Conservation (phyloP, 2,329 filamentous ascomycete genomes). For the Penicillium freii region DNA sequence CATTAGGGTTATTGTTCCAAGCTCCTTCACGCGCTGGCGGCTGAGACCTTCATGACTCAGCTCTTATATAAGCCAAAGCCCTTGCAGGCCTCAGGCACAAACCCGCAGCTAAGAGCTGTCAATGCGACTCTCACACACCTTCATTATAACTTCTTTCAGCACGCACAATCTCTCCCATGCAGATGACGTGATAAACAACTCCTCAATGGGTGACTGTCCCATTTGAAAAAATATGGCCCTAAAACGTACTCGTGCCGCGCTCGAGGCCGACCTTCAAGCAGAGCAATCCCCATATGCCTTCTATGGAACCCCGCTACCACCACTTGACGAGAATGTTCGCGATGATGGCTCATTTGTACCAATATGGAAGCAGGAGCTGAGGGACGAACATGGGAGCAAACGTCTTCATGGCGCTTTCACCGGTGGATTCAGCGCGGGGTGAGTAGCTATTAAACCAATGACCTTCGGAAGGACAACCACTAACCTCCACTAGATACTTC, state of each 20-base stretch:
- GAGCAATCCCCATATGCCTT: constrained; percentile 71
- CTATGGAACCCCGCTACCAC: constrained; percentile 82
- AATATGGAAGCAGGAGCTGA: constrained; percentile 97
- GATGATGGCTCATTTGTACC: constrained; percentile 93
- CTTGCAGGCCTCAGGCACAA: not conserved
- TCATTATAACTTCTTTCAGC: not conserved
- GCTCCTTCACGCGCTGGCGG: no score
- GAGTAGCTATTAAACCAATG: constrained; percentile 37
- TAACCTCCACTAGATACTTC: constrained; percentile 70
- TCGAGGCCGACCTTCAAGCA: constrained; percentile 69
- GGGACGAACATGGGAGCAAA: constrained; percentile 85
- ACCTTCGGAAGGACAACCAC: not conserved
- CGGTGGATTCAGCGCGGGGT: constrained; percentile 95
- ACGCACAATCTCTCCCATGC: not conserved
- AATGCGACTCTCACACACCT: not conserved
- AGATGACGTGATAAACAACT: constrained; percentile 4
- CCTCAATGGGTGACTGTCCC: constrained; percentile 3
- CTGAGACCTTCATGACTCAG: not conserved
- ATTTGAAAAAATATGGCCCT: constrained; percentile 57
- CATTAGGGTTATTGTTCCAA: no score
- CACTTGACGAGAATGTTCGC: constrained; percentile 69
- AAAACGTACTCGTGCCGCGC: constrained; percentile 76
- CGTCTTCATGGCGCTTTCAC: constrained; percentile 94
- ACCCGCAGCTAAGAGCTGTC: not conserved
- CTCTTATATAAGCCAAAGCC: not conserved